A percentile compares a stretch with the other conserved stretches of the same genome.
Conservation (phyloP, 345 rosid species). For the Triadica sebifera region DNA sequence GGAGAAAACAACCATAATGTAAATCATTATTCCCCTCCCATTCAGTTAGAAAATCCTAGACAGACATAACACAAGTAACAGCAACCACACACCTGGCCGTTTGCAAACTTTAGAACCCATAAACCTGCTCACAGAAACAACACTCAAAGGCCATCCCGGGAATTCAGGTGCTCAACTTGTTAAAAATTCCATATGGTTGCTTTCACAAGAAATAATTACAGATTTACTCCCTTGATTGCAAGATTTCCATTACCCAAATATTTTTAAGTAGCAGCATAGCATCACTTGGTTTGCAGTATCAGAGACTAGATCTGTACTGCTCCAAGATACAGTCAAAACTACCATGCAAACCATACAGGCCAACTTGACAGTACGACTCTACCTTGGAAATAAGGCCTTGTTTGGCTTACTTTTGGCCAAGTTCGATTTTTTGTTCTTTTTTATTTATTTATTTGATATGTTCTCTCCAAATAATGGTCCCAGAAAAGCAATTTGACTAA, state of each 20-base stretch:
- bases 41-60: not conserved
- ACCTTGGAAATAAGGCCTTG: not conserved
- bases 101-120: not conserved
- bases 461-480: not conserved
- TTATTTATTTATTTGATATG: not conserved
- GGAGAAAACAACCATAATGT: not conserved
- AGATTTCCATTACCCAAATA: no score
- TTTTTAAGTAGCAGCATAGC: not conserved
- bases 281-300: not conserved
- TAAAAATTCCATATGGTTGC: not conserved
- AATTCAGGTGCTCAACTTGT: not conserved
- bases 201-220: not conserved
- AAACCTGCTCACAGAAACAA: not conserved
- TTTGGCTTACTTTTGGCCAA: not conserved
- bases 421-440: not conserved
- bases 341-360: not conserved
- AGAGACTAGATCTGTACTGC: not conserved
- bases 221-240: not conserved
- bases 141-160: not conserved
- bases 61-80: not conserved
- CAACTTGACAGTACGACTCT: not conserved
- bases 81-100: not conserved
- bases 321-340: not conserved
- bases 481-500: not conserved
- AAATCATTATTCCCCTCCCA: not conserved